Percentiles rank a stretch among this genome's conserved stretches.
phyloP scores from a whole-genome alignment of 1,284 basidiomycete genomes.

The Rugosomyces carneus region DNA sequence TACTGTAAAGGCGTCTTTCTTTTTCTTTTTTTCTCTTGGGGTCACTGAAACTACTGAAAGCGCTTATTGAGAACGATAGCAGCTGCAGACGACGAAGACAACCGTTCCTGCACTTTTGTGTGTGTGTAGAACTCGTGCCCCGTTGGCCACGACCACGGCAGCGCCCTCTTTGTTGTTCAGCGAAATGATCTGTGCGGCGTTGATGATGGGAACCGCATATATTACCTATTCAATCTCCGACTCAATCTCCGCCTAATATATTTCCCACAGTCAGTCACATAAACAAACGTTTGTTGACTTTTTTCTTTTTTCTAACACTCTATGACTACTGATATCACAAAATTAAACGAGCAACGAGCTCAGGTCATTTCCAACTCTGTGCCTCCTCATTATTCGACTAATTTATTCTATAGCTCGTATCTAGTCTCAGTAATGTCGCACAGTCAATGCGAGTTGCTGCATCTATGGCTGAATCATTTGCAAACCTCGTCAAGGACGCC shows the following conservation, averaged over 20 bases:
- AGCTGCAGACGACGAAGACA: conserved; percentile 29
- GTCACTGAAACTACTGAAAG: conserved; percentile 40
- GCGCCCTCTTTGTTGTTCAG: background rate
- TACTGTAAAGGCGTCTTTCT: conserved; percentile 19
- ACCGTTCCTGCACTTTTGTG: conserved; percentile 18
- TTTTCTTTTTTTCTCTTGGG: conserved; percentile 25
- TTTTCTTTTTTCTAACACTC: conserved; percentile 13
- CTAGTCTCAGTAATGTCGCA: conserved; percentile 47
- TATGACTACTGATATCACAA: conserved; percentile 35
- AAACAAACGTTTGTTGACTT: conserved; percentile 11
- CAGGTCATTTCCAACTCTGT: conserved; percentile 33
- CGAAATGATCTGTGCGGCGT: conserved; percentile 21
- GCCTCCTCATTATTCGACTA: background rate
- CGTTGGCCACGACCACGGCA: background rate
- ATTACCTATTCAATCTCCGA: conserved; percentile 25
- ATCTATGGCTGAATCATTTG: conserved; percentile 49
- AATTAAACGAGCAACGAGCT: conserved; percentile 40
- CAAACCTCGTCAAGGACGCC: conserved; percentile 29
- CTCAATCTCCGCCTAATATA: conserved; percentile 21
- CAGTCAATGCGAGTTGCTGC: conserved; percentile 56
- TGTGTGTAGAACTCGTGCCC: conserved; percentile 18
- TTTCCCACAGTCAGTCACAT: conserved; percentile 31
- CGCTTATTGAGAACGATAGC: conserved; percentile 47
- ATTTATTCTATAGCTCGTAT: conserved; percentile 5
- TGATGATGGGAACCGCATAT: conserved; percentile 20